These are phyloP conservation scores for Atractiella rhizophila DNA, from an alignment of 768 basidiomycete species.

Conservation along the genomic window DNA sequence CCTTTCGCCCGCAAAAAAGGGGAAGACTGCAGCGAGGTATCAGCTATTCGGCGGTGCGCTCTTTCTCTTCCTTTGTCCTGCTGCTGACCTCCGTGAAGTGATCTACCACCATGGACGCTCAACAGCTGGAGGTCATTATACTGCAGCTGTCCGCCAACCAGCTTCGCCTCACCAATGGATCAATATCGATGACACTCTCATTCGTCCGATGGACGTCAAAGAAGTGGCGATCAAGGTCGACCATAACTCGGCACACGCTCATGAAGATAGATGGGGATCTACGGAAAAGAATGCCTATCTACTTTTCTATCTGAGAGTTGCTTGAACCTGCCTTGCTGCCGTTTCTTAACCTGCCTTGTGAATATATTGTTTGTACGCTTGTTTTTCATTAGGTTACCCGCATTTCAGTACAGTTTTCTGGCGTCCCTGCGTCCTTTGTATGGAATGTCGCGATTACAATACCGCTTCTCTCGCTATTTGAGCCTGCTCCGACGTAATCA, in stretches of 20 bases:
- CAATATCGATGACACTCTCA: conserved; percentile 63
- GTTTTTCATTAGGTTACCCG: too few relatives aligned
- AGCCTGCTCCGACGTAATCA: too few relatives aligned
- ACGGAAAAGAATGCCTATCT: conserved; percentile 9
- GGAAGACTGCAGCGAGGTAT: conserved; percentile 26
- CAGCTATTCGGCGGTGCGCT: conserved; percentile 15
- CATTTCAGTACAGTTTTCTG: too few relatives aligned
- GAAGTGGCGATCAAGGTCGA: conserved; percentile 8
- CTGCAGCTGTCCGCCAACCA: conserved; percentile 57
- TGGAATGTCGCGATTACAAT: too few relatives aligned
- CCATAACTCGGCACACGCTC: conserved; percentile 7
- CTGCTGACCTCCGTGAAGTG: conserved; percentile 31
- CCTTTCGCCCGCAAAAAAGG: conserved; percentile 29
- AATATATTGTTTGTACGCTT: too few relatives aligned
- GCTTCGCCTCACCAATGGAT: conserved; percentile 39
- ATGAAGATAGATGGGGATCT: neutral
- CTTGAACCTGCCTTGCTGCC: neutral
- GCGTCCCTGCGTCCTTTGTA: too few relatives aligned
- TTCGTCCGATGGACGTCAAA: conserved; percentile 2
- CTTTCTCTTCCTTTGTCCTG: neutral
- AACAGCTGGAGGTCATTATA: conserved; percentile 85
- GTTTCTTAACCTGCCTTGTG: too few relatives aligned
- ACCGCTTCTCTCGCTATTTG: too few relatives aligned
- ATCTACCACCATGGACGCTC: conserved; percentile 81
- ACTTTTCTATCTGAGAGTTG: conserved; percentile 7